Conservation (phyloP, 1,284 basidiomycete species). For the Moniliophthora roreri region DNA sequence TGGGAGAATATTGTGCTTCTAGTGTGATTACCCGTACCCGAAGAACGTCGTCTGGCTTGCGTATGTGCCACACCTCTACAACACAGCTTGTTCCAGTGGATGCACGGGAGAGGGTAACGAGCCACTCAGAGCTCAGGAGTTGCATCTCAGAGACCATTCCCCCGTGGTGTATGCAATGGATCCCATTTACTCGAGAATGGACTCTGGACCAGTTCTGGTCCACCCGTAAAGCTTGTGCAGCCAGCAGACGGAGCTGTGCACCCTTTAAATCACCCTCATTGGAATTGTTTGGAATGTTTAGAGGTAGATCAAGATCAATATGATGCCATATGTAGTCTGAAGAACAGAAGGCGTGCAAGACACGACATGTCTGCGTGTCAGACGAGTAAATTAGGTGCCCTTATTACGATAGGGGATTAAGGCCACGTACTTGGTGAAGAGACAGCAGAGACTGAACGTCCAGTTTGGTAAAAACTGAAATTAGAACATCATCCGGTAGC, state of each 20-base stretch:
- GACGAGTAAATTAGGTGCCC: not conserved
- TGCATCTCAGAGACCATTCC: conserved; percentile 43
- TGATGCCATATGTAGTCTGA: conserved; percentile 54
- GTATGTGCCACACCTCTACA: conserved; percentile 42
- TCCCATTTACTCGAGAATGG: conserved; percentile 31
- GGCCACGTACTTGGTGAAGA: conserved; percentile 44
- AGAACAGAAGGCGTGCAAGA: conserved; percentile 45
- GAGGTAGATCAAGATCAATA: conserved; percentile 32
- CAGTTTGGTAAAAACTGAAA: conserved; percentile 31
- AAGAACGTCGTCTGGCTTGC: conserved; percentile 26
- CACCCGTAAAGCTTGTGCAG: conserved; percentile 44
- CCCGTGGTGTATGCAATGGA: conserved; percentile 34
- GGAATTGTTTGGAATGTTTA: conserved; percentile 32
- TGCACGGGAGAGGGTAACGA: conserved; percentile 42
- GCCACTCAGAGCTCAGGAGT: conserved; percentile 44
- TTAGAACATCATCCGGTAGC: conserved; percentile 33
- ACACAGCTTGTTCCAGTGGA: conserved; percentile 11
- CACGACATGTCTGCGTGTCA: conserved; percentile 52
- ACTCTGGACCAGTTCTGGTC: conserved; percentile 50
- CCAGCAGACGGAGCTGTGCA: conserved; percentile 32
- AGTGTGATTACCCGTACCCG: conserved; percentile 29
- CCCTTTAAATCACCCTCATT: conserved; percentile 27
- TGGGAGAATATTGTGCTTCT: conserved; percentile 33
- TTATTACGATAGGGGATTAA: conserved; percentile 5
- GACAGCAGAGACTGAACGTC: conserved; percentile 41